Evolutionary conservation across 345 rosid genomes (phyloP), one percentile per base, ranked within the genome.

Genomic region (Eucalyptus fibrosa): DNA sequence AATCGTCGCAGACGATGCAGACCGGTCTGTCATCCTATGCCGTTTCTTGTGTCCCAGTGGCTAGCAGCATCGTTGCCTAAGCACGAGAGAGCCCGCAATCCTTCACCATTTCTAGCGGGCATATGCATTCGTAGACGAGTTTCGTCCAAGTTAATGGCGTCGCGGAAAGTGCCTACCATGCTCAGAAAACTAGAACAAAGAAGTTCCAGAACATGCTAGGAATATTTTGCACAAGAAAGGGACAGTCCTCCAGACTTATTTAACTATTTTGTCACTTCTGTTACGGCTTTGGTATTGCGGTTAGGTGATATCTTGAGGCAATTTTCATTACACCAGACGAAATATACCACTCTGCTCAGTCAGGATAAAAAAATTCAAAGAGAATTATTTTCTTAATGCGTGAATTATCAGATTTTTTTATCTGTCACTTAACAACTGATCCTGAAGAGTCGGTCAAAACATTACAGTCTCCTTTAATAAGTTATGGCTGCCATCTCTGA

Each of bases 351-450:
- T 42, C 26, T 34, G 2, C 11, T 37, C 13, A 19, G 26, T 37
- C 13, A 37, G 13, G 82, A 37, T 72, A 1, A 7, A 37, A 34
- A 8, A 30, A 30, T 62, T 62, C 9, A 1, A 14, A 30, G 3
- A 28, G 17, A 62, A 13, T 13, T 62, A 62, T 30, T 62, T 62
- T 62, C 18, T 12, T 17, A 0, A 50, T 0, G 55, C 21, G 21
- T 50, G 55, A 50, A 50, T 50, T 50, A 50, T 50, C 55, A 50
- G 7, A 15, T 26, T 59, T 56, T 56, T 59, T 59, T 5, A 26
- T 0, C 18, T 24, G 0, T 23, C 65, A 5, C 2, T 60, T 26
- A 2, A 50, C 55, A 50, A 55, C 28, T 0, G 60, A 55, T 24
- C n/a, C n/a, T 5, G 30, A 59, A 59, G 30, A 59, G n/a, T 59